Evolutionary conservation across 176 grass and related monocot species (phyloP).

Genomic region (Avena sativa): DNA sequence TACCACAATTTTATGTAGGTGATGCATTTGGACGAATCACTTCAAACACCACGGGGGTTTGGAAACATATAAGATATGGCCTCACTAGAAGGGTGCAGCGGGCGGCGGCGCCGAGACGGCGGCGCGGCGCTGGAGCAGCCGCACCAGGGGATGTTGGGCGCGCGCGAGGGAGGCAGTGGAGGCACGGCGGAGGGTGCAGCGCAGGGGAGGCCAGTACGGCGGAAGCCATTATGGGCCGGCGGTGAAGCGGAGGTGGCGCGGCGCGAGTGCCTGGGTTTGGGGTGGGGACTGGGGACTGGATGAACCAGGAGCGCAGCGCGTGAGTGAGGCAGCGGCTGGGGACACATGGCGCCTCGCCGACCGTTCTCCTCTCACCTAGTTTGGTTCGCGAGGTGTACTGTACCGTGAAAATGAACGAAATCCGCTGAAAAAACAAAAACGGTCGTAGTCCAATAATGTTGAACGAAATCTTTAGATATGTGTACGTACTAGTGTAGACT

Average conservation of each 20-base stretch:
- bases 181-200: slow-evolving; percentile 29
- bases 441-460: too few relatives aligned
- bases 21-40: too few relatives aligned
- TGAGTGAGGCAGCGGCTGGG: neutral
- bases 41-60: too few relatives aligned
- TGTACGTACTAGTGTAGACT: too few relatives aligned
- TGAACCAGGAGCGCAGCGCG: neutral
- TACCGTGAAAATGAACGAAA: too few relatives aligned
- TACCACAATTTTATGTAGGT: too few relatives aligned
- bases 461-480: too few relatives aligned
- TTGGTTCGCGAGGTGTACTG: too few relatives aligned
- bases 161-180: neutral
- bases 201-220: slow-evolving; percentile 37
- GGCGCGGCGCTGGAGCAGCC: neutral
- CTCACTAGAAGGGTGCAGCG: neutral
- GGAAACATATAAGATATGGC: too few relatives aligned
- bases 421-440: too few relatives aligned
- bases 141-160: neutral
- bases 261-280: neutral
- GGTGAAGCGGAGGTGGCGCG: slow-evolving; percentile 3
- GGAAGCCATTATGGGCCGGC: slow-evolving; percentile 37
- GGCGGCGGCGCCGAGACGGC: neutral
- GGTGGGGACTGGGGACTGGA: neutral
- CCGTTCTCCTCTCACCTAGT: neutral
- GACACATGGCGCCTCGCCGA: neutral